phyloP scores from a whole-genome alignment of 2,329 filamentous ascomycete species.

The Apiospora sp. region DNA sequence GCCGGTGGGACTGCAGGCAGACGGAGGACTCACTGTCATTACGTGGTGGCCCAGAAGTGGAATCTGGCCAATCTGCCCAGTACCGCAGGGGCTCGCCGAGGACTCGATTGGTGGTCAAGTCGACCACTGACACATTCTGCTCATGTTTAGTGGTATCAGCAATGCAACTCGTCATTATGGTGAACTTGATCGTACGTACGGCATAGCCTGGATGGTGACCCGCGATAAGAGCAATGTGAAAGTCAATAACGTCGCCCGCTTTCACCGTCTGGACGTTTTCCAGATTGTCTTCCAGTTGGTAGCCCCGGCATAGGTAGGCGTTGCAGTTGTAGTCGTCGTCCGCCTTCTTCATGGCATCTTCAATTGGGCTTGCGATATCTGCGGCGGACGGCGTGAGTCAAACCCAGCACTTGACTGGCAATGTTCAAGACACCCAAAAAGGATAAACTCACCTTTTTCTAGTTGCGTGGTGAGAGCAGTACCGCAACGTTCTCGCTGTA shows the following conservation, averaged over 20 bases:
- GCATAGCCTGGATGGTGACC: conserved; percentile 46
- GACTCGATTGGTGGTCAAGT: conserved; percentile 53
- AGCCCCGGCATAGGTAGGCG: conserved; percentile 41
- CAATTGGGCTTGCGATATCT: conserved; percentile 40
- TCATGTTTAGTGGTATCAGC: conserved; percentile 30
- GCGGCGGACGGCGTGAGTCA: background rate
- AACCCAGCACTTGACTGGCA: background rate
- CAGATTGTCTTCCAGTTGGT: conserved; percentile 42
- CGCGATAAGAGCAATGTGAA: conserved; percentile 48
- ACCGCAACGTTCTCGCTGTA: conserved; percentile 37
- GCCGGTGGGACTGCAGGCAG: conserved; percentile 43
- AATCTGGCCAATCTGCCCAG: conserved; percentile 46
- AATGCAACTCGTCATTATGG: too few relatives aligned
- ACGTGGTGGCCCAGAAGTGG: conserved; percentile 33
- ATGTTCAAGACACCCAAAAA: too few relatives aligned
- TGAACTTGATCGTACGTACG: conserved; percentile 28
- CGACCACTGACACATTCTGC: conserved; percentile 58
- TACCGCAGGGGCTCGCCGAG: conserved; percentile 56
- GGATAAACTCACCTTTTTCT: conserved; percentile 31
- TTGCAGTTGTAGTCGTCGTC: conserved; percentile 39
- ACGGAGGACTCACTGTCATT: conserved; percentile 43
- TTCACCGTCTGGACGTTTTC: conserved; percentile 38
- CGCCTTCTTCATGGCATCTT: conserved; percentile 36
- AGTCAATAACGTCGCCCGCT: conserved; percentile 46
- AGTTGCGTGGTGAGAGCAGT: conserved; percentile 32